Conservation (phyloP, 331 rosid genomes). For the Arachis monticola region DNA sequence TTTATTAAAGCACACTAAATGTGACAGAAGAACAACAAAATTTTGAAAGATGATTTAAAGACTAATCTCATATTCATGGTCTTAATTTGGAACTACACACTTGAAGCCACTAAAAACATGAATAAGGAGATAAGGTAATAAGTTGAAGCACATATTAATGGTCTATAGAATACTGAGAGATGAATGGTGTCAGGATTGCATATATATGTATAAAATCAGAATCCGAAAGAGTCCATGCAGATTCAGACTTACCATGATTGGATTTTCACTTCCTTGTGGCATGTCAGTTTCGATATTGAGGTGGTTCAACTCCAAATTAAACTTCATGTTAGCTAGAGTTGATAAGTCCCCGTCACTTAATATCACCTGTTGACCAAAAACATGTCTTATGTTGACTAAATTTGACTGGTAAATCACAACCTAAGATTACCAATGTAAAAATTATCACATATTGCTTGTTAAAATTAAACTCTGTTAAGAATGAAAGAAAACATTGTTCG, state of each 20-base stretch:
- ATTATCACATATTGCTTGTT: slow-evolving; percentile 16
- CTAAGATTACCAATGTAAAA: slow-evolving; percentile 11
- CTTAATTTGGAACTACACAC: not conserved
- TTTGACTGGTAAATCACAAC: slow-evolving; percentile 19
- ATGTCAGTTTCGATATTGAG: slow-evolving; percentile 46
- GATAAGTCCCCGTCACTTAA: slow-evolving; percentile 81
- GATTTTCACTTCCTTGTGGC: slow-evolving; percentile 41
- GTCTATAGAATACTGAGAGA: slow-evolving; percentile 21
- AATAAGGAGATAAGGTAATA: not conserved
- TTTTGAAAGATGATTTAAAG: not conserved
- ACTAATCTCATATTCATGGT: slow-evolving; percentile 16
- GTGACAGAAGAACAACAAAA: too few relatives aligned
- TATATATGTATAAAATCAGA: slow-evolving; percentile 12
- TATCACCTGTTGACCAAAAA: slow-evolving; percentile 57
- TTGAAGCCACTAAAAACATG: not conserved
- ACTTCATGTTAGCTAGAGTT: slow-evolving; percentile 78
- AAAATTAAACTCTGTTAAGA: slow-evolving; percentile 11
- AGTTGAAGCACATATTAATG: slow-evolving; percentile 13
- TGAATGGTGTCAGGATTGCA: slow-evolving; percentile 9
- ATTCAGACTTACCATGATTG: slow-evolving; percentile 52
- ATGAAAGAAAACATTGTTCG: slow-evolving; percentile 2
- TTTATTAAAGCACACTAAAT: too few relatives aligned
- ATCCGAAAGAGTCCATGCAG: slow-evolving; percentile 9
- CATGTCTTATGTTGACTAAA: slow-evolving; percentile 4
- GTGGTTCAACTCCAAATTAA: slow-evolving; percentile 71